Conservation (phyloP, 1,284 basidiomycete genomes). For the Cutaneotrichosporon mucoides region DNA sequence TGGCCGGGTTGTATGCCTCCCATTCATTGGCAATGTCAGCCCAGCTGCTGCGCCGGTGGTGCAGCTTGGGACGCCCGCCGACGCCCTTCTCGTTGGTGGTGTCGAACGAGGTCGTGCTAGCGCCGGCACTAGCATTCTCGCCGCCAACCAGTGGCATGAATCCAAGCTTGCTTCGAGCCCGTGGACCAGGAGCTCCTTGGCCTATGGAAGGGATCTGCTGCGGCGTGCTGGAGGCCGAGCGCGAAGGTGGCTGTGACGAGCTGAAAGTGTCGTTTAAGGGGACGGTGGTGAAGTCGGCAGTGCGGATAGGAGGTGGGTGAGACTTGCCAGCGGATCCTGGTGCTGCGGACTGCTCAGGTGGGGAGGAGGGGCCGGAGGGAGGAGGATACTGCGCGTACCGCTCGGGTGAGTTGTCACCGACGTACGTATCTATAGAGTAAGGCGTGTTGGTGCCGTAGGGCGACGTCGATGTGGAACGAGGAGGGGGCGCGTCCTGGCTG, state of each 20-base stretch:
- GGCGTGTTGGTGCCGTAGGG: too few species aligned
- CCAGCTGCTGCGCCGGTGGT: conserved; percentile 20
- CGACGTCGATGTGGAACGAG: too few species aligned
- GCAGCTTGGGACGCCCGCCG: not conserved
- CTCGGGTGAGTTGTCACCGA: not conserved
- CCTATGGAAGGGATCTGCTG: not conserved
- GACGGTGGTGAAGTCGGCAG: conserved; percentile 7
- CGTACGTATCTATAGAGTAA: too few species aligned
- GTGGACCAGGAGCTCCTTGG: not conserved
- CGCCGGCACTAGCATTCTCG: not conserved
- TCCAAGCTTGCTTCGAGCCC: conserved; percentile 3
- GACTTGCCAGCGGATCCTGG: too few species aligned
- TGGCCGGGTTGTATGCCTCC: conserved; percentile 46
- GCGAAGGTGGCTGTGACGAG: not conserved
- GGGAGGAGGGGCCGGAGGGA: not conserved
- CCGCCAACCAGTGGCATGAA: conserved; percentile 1
- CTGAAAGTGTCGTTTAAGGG: conserved; percentile 11
- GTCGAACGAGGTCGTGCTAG: not conserved
- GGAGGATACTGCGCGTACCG: not conserved
- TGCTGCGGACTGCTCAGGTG: not conserved
- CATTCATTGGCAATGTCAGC: conserved; percentile 40
- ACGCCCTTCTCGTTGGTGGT: not conserved
- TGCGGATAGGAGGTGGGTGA: not conserved
- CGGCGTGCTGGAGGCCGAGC: not conserved
- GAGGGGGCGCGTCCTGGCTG: too few species aligned